These are phyloP conservation scores for Amborella trichopoda DNA, from an alignment of 164 flowering plant genomes.

Conservation along the genomic window DNA sequence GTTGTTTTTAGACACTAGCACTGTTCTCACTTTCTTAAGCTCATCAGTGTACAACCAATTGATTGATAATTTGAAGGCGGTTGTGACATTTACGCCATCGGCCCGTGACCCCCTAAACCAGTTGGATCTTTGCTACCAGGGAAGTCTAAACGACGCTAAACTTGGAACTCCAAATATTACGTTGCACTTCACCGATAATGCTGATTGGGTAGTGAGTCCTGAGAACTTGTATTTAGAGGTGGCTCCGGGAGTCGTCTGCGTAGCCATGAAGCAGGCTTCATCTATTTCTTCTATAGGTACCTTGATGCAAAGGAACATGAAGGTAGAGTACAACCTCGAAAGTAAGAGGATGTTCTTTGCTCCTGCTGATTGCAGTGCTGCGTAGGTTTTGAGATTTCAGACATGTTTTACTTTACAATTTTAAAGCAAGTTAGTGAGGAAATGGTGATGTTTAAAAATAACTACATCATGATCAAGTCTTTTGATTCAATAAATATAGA, in stretches of 20 bases:
- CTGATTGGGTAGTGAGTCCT: neutral
- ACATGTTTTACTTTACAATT: too few relatives aligned
- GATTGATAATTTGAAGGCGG: slow-evolving; percentile 1
- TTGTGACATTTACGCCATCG: neutral
- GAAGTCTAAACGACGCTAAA: neutral
- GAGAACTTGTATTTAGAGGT: neutral
- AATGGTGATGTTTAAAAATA: too few relatives aligned
- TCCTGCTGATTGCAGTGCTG: neutral
- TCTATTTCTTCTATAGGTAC: neutral
- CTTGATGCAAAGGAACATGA: neutral
- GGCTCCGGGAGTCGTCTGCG: neutral
- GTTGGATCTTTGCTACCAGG: neutral
- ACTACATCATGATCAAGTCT: too few relatives aligned
- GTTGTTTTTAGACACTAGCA: slow-evolving; percentile 41
- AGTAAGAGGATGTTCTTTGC: neutral
- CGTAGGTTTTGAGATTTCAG: too few relatives aligned
- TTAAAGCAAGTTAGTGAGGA: too few relatives aligned
- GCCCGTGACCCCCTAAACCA: neutral
- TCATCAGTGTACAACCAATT: neutral
- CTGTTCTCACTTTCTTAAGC: slow-evolving; percentile 11
- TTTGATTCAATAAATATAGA: too few relatives aligned
- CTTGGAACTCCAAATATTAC: neutral
- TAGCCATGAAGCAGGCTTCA: neutral
- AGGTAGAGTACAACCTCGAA: neutral
- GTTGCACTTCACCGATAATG: neutral